Base-by-base conservation (phyloP, 2,329 filamentous ascomycete species). In the Fusarium bactridioides region DNA sequence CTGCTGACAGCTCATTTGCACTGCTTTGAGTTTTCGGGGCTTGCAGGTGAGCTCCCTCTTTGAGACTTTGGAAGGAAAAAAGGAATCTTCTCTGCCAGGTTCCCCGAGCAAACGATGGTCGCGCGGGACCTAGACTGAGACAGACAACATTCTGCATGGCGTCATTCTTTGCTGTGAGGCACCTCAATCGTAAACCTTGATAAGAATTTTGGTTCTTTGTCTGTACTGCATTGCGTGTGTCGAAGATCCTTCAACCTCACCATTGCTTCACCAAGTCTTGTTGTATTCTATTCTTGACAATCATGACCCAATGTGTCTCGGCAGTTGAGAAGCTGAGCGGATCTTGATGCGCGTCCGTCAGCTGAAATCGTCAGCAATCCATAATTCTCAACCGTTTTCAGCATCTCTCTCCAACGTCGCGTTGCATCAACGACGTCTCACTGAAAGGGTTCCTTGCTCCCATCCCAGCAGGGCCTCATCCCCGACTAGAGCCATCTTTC, bases 1-100 rank as follows among this genome's bases (percentile, higher is more conserved):
- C 43, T 19, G 50, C 27, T 69, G 64, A 69, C 58, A 69, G 65
- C 37, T 65, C 25, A 41, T 69, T 58, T 64, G 55, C 72, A 44
- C 23, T 33, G 47, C 45, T 69, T 69, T 57, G 44, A 69, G 64
- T 69, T 69, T 69, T 18, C n/a, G 33, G 64, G 64, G 64, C 68
- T 44, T 72, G 68, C 63, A 69, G 38, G 43, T 57, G 54, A 71
- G 40, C 57, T 71, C 53, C 68, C 64, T 69, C 44, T 41, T 69
- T 69, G 64, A 69, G 66, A 57, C 29, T 57, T 27, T 57, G 29
- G 43, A 47, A 69, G 62, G 65, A 19, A 58, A 69, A 69, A 71
- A 71, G 64, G 63, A 71, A 72, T 72, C 57, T 69, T 71, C 69
- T 64, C 45, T 71, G 69, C 35, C 33, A 64, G 37, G 55, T 67